Conservation (phyloP, 2,329 filamentous ascomycete genomes). For the Geoglossum cookeanum region DNA sequence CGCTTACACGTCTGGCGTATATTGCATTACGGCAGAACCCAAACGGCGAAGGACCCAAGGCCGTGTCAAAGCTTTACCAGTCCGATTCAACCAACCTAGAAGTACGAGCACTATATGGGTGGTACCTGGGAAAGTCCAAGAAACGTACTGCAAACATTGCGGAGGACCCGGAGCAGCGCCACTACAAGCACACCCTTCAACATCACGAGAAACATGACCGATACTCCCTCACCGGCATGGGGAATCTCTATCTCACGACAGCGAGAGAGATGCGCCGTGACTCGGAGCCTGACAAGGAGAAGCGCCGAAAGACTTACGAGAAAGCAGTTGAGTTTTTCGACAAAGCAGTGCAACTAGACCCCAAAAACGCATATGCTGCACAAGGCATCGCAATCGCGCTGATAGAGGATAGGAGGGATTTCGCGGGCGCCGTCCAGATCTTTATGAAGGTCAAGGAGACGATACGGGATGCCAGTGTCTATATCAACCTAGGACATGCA, state of each 20-base stretch:
- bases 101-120: conserved; percentile 81
- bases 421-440: conserved; percentile 61
- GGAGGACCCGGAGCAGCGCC: conserved; percentile 79
- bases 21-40: conserved; percentile 68
- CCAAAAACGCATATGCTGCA: conserved; percentile 87
- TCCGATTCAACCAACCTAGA: conserved; percentile 72
- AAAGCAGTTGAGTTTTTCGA: conserved; percentile 97
- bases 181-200: conserved; percentile 91
- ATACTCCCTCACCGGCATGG: conserved; percentile 95
- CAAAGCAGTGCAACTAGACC: conserved; percentile 86
- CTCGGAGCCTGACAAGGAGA: conserved; percentile 76
- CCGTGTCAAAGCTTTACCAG: conserved; percentile 69
- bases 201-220: conserved; percentile 92
- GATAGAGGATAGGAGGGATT: conserved; percentile 85
- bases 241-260: conserved; percentile 73
- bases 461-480: conserved; percentile 70
- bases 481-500: conserved; percentile 83
- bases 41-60: conserved; percentile 69
- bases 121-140: conserved; percentile 81
- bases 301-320: conserved; percentile 68
- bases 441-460: conserved; percentile 84
- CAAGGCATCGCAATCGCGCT: conserved; percentile 91
- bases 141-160: conserved; percentile 63
- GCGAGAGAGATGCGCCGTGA: conserved; percentile 90
- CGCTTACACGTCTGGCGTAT: conserved; percentile 71